Conservation (phyloP, 371 early-diverging fungal genomes). For the Thermomucor indicae-seudaticae region DNA sequence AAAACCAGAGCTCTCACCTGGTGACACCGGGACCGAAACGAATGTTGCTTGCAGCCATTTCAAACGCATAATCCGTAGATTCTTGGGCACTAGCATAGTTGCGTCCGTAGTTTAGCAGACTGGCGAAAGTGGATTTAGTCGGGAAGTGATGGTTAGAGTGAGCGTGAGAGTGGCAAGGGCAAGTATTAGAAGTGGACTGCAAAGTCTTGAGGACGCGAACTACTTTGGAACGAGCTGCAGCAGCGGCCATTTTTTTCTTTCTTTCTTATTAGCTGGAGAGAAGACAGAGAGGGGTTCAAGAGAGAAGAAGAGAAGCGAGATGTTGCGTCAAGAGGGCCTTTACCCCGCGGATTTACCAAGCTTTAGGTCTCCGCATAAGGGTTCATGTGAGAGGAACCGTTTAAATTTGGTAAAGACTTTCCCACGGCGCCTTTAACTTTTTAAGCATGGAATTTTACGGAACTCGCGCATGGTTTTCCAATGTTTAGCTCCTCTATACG, state of each 20-base stretch:
- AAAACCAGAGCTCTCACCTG: slow-evolving; percentile 24
- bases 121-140: slow-evolving; percentile 27
- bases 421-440: too few species aligned
- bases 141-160: slow-evolving; percentile 25
- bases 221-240: slow-evolving; percentile 47
- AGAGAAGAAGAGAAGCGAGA: too few species aligned
- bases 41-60: slow-evolving; percentile 89
- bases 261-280: too few species aligned
- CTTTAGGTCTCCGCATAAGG: too few species aligned
- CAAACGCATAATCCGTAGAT: slow-evolving; percentile 74
- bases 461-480: too few species aligned
- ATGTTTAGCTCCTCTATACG: too few species aligned
- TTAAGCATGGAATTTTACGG: too few species aligned
- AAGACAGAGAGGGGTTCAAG: too few species aligned
- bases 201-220: slow-evolving; percentile 40
- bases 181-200: slow-evolving; percentile 37
- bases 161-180: slow-evolving; percentile 56
- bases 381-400: too few species aligned
- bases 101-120: slow-evolving; percentile 42
- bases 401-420: too few species aligned
- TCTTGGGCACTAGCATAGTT: slow-evolving; percentile 44
- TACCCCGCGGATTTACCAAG: too few species aligned
- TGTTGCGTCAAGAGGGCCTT: too few species aligned
- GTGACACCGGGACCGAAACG: slow-evolving; percentile 87
- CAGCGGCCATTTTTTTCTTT: slow-evolving; percentile 51